Conservation (phyloP, 2,329 filamentous ascomycete species). For the Scolecobasidium constrictum region DNA sequence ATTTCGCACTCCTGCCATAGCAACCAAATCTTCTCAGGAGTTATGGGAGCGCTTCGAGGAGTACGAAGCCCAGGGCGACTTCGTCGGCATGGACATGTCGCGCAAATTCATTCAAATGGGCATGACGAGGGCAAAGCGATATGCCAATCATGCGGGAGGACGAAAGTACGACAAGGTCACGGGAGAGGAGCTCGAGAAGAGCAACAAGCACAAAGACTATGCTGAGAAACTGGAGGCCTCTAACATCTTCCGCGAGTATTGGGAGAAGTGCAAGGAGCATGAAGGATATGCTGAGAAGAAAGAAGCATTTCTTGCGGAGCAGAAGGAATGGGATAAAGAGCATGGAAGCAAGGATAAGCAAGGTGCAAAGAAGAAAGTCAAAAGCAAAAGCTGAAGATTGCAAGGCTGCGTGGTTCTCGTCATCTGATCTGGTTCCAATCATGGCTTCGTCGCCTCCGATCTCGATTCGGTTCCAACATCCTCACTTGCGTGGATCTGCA, state of each 20-base stretch:
- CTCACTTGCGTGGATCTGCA: no score
- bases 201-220: slow-evolving; percentile 32
- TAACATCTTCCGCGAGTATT: slow-evolving; percentile 37
- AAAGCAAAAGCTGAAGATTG: no score
- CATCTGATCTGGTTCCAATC: no score
- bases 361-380: no score
- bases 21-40: slow-evolving; percentile 35
- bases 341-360: slow-evolving; percentile 3
- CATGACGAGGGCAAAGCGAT: slow-evolving; percentile 50
- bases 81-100: slow-evolving; percentile 55
- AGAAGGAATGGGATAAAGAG: slow-evolving; percentile 30
- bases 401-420: no score
- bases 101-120: slow-evolving; percentile 57
- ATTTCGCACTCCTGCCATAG: slow-evolving; percentile 44
- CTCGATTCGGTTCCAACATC: no score
- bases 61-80: slow-evolving; percentile 42
- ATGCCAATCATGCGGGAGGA: slow-evolving; percentile 46
- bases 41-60: slow-evolving; percentile 41
- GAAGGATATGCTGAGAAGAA: slow-evolving; percentile 35
- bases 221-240: slow-evolving; percentile 41
- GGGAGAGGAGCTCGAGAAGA: slow-evolving; percentile 33
- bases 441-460: no score
- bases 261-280: slow-evolving; percentile 35
- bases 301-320: slow-evolving; percentile 35
- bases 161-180: slow-evolving; percentile 39